phyloP scores from a whole-genome alignment of 2,329 filamentous ascomycete species.

The Sporothrix pseudoabietina region DNA sequence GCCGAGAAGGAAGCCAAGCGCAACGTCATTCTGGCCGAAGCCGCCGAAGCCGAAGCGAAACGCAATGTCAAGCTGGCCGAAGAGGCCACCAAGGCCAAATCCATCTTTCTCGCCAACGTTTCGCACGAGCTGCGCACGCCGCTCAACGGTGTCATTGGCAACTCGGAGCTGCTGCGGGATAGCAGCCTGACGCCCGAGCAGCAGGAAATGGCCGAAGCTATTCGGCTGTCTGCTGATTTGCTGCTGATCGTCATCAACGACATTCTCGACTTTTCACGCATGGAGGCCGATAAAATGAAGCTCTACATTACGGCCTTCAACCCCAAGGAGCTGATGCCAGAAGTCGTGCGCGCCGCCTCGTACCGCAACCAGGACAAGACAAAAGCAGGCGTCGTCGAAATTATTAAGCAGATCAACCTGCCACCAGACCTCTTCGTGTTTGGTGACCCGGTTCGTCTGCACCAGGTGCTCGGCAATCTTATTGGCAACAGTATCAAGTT shows the following conservation, averaged over 20 bases:
- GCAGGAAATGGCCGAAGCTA: slow-evolving; percentile 83
- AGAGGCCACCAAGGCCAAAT: slow-evolving; percentile 80
- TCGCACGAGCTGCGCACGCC: slow-evolving; percentile 81
- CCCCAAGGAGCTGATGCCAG: slow-evolving; percentile 66
- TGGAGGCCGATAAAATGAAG: slow-evolving; percentile 86
- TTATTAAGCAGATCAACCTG: slow-evolving; percentile 69
- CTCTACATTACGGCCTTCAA: slow-evolving; percentile 72
- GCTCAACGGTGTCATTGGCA: slow-evolving; percentile 85
- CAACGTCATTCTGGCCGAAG: slow-evolving; percentile 78
- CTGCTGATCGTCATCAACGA: slow-evolving; percentile 93
- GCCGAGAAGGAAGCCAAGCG: slow-evolving; percentile 76
- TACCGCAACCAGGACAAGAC: slow-evolving; percentile 67
- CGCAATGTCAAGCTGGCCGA: slow-evolving; percentile 80
- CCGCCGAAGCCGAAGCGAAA: slow-evolving; percentile 76
- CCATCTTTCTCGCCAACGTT: slow-evolving; percentile 77
- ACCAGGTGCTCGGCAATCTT: slow-evolving; percentile 76
- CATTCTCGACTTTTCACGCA: slow-evolving; percentile 92
- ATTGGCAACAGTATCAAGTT: slow-evolving; percentile 95
- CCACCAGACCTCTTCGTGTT: slow-evolving; percentile 71
- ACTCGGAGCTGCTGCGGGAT: slow-evolving; percentile 79
- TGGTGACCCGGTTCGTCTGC: slow-evolving; percentile 66
- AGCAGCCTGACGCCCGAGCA: slow-evolving; percentile 75
- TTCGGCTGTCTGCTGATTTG: slow-evolving; percentile 81
- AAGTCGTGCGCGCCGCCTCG: slow-evolving; percentile 66
- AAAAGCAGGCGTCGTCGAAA: slow-evolving; percentile 63